A percentile compares a stretch with the other conserved stretches of the same genome.
Conservation (phyloP, 1,284 basidiomycete species). For the Puccinia coronata region DNA sequence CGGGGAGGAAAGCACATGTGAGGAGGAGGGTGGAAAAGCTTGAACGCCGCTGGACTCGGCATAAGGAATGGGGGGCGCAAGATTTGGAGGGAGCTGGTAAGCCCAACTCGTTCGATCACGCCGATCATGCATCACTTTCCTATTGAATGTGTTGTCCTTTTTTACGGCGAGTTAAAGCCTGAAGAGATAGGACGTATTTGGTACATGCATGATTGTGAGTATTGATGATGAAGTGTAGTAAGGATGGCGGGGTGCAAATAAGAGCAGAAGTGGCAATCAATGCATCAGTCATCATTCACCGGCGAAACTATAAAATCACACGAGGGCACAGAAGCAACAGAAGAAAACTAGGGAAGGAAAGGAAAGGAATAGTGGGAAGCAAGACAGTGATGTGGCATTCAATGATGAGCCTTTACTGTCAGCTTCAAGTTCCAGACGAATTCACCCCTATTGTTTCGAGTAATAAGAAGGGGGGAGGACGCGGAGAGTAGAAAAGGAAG, state of each 20-base stretch:
- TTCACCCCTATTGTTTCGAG: background rate
- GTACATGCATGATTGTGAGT: slow-evolving; percentile 30
- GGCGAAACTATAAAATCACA: slow-evolving; percentile 27
- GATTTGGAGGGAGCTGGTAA: slow-evolving; percentile 35
- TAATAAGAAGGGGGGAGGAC: slow-evolving; percentile 4
- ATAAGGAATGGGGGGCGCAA: slow-evolving; percentile 42
- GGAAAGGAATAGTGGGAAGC: background rate
- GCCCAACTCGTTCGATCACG: slow-evolving; percentile 50
- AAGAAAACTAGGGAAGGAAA: slow-evolving; percentile 17
- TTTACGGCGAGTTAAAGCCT: slow-evolving; percentile 30
- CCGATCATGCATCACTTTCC: slow-evolving; percentile 45
- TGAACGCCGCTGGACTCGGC: slow-evolving; percentile 41
- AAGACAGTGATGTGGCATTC: background rate
- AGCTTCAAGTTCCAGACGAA: no score
- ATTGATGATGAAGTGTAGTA: background rate
- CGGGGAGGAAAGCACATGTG: slow-evolving; percentile 40
- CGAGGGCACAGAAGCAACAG: slow-evolving; percentile 2
- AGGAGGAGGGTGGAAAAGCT: slow-evolving; percentile 42
- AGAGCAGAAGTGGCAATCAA: slow-evolving; percentile 35
- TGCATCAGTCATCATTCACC: slow-evolving; percentile 34
- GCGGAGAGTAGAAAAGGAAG: slow-evolving; percentile 20
- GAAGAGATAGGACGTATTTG: slow-evolving; percentile 31
- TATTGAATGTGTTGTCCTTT: slow-evolving; percentile 34
- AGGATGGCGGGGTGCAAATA: slow-evolving; percentile 28
- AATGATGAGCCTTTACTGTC: background rate